phyloP scores from a whole-genome alignment of 345 rosid species.

The Populus davidiana region DNA sequence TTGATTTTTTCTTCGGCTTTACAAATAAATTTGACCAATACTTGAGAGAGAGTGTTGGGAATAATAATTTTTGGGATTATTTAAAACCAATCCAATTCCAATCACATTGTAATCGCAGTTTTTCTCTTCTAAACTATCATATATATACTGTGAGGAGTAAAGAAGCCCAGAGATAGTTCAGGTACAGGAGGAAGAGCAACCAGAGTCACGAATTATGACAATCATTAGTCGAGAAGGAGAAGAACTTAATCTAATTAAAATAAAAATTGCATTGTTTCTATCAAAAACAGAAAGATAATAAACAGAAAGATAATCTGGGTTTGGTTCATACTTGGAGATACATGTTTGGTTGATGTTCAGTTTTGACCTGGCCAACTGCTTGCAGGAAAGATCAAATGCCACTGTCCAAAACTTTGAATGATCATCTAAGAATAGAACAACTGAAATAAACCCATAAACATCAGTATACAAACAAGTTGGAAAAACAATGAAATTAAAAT shows the following conservation, averaged over 20 bases:
- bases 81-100: no score
- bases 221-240: neutral
- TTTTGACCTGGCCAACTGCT: neutral
- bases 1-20: no score
- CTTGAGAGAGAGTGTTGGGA: no score
- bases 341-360: neutral
- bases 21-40: no score
- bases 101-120: no score
- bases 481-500: neutral
- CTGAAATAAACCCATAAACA: neutral
- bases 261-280: neutral
- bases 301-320: neutral
- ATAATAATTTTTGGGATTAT: no score
- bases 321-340: neutral
- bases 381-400: neutral
- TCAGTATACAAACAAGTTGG: neutral
- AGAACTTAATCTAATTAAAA: neutral
- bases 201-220: no score
- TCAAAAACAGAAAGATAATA: neutral
- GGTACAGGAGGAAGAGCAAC: no score
- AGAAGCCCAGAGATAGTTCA: no score
- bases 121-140: no score
- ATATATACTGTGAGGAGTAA: no score
- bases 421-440: neutral
- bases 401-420: neutral